phyloP scores from a whole-genome alignment of 2,329 filamentous ascomycete genomes.

The Fusarium burgessii region DNA sequence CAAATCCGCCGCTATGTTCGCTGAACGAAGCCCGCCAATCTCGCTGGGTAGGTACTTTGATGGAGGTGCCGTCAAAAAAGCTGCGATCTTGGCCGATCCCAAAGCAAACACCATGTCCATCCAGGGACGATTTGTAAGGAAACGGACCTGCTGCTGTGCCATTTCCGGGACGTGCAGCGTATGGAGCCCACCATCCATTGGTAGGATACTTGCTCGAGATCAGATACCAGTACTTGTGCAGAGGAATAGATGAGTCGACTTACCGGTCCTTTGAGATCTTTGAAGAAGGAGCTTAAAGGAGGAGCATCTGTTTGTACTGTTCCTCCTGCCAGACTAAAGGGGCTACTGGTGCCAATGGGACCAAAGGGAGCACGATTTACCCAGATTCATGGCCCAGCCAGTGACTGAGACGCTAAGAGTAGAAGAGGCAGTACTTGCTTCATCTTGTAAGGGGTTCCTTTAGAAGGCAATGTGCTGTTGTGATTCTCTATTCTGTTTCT shows the following conservation, averaged over 20 bases:
- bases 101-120: background rate
- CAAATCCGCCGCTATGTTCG: background rate
- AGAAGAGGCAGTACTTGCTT: background rate
- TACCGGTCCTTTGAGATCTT: background rate
- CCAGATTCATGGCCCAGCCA: background rate
- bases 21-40: background rate
- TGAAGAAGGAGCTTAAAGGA: background rate
- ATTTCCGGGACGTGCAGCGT: background rate
- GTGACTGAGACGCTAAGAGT: background rate
- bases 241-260: background rate
- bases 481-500: rapidly evolving
- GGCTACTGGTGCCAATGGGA: background rate
- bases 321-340: background rate
- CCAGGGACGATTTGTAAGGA: background rate
- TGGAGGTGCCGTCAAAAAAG: background rate
- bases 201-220: background rate
- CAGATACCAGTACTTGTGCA: background rate
- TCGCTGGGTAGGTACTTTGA: background rate
- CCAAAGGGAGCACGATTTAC: background rate
- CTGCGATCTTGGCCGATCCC: background rate
- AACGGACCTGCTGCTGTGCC: background rate
- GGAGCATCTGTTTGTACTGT: background rate
- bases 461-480: background rate
- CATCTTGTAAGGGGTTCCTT: background rate
- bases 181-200: slow-evolving; percentile 2